Base-by-base conservation (phyloP, 2,329 filamentous ascomycete species). In the Xylaria sp. region DNA sequence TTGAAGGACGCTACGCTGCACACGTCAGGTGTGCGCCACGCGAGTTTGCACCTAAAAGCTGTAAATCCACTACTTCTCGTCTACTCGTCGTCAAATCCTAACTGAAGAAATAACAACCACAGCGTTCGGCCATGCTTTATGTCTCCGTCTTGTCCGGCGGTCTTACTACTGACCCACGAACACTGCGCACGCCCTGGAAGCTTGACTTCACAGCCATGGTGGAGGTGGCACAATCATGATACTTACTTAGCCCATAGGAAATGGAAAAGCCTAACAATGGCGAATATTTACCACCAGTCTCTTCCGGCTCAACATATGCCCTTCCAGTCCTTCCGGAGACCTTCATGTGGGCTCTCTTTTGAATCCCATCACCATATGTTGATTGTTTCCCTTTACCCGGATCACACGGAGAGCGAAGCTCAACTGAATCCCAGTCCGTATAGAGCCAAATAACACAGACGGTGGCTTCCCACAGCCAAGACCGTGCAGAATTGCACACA, bases 151-250 rank as follows among this genome's bases (percentile, higher is more conserved):
- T 41, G 37, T 28, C 13, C 18, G 32, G 32, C 4, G 18, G 32
- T 23, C 20, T 39, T 23, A 37, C n/a, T 34, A 32, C 9, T 34
- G 13, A 32, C 32, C 25, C 9, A 20, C 32, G 25, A 15, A n/a
- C 13, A 20, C 50, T 56, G 37, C 39, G 9, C 48, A 20, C 32
- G 7, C 44, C 54, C 18, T 34, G 32, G 15, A 46, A 48, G 63
- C 63, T 37, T 64, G 68, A 67, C 58, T 63, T 69, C 67, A 69
- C 67, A 69, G 64, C 68, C 67, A 37, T 63, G 34, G 39, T 63
- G 51, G 62, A 65, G 57, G 50, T 37, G 7, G n/a, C 25, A 56
- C 32, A 23, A 51, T 57, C 12, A 32, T 39, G 46, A 59, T 32
- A 55, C 18, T n/a, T 37, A 20, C 18, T n/a, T 37, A 20, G 52